Percentiles rank a stretch among this genome's conserved stretches.
Conservation (phyloP, 805 yeast species). For the Cyberlindnera mississippiensis region DNA sequence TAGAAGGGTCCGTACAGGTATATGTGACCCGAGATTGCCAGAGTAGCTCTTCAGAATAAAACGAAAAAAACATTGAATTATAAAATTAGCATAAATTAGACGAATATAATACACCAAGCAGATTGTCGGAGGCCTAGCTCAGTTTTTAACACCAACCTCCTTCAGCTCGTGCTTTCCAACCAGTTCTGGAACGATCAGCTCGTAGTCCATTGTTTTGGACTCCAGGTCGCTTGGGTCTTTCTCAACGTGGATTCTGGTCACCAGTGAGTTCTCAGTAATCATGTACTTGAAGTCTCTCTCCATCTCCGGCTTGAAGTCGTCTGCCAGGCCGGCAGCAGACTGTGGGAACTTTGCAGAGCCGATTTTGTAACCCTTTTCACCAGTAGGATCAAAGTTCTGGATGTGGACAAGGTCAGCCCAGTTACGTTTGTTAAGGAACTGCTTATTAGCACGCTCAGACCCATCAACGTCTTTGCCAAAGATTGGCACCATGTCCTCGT, state of each 20-base stretch:
- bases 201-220: slow-evolving; percentile 61
- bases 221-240: slow-evolving; percentile 43
- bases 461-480: slow-evolving; percentile 62
- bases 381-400: slow-evolving; percentile 30
- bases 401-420: slow-evolving; percentile 66
- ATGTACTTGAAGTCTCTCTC: slow-evolving; percentile 48
- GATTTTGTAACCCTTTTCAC: slow-evolving; percentile 24
- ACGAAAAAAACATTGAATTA: no score
- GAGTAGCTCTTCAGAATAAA: no score
- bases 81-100: no score
- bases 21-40: background rate
- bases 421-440: slow-evolving; percentile 63
- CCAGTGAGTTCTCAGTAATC: slow-evolving; percentile 50
- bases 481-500: slow-evolving; percentile 78
- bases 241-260: slow-evolving; percentile 74
- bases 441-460: slow-evolving; percentile 40
- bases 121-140: background rate
- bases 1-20: background rate
- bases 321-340: slow-evolving; percentile 27
- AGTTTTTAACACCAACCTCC: slow-evolving; percentile 21
- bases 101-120: background rate
- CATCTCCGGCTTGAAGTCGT: slow-evolving; percentile 18
- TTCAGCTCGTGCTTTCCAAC: slow-evolving; percentile 18
- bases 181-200: slow-evolving; percentile 64
- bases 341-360: slow-evolving; percentile 40